Percentiles rank a stretch among this genome's conserved stretches.
Conservation (phyloP, 2,329 filamentous ascomycete species). For the Pleoardoris graminearum region DNA sequence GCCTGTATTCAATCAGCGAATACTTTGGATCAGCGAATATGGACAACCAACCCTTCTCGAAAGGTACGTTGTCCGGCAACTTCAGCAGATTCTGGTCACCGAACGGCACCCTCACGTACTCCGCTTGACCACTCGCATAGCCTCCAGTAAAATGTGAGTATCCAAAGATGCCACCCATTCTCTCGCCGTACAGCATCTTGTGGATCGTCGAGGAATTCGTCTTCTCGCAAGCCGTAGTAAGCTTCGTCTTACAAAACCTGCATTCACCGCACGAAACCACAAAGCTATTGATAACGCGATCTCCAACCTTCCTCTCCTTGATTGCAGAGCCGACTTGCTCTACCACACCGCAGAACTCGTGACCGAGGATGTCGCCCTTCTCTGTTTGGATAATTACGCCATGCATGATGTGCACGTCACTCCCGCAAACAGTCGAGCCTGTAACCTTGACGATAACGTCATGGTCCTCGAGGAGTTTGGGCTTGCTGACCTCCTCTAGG, state of each 20-base stretch:
- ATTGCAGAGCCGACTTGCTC: constrained; percentile 79
- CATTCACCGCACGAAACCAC: constrained; percentile 21
- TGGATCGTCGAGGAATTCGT: constrained; percentile 8
- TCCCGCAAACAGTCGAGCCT: constrained; percentile 38
- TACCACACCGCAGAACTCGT: constrained; percentile 81
- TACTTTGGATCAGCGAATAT: background rate
- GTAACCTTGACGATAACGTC: constrained; percentile 48
- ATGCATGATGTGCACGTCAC: constrained; percentile 17
- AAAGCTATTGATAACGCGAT: constrained; percentile 45
- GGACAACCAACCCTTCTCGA: background rate
- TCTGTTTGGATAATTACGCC: constrained; percentile 70
- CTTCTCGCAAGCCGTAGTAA: constrained; percentile 8
- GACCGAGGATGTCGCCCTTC: constrained; percentile 61
- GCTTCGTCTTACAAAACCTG: constrained; percentile 11
- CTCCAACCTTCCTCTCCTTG: constrained; percentile 72
- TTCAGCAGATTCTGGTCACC: constrained; percentile 10
- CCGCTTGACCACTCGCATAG: constrained; percentile 11
- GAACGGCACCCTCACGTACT: constrained; percentile 16
- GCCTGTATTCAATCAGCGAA: background rate
- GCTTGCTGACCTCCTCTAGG: constrained; percentile 29
- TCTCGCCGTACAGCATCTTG: constrained; percentile 9
- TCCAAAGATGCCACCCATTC: constrained; percentile 11
- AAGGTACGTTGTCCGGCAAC: constrained; percentile 1
- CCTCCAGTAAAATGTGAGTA: constrained; percentile 12
- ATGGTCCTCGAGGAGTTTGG: constrained; percentile 35